phyloP scores from a whole-genome alignment of 257 asterid species.

The Capsicum pubescens region DNA sequence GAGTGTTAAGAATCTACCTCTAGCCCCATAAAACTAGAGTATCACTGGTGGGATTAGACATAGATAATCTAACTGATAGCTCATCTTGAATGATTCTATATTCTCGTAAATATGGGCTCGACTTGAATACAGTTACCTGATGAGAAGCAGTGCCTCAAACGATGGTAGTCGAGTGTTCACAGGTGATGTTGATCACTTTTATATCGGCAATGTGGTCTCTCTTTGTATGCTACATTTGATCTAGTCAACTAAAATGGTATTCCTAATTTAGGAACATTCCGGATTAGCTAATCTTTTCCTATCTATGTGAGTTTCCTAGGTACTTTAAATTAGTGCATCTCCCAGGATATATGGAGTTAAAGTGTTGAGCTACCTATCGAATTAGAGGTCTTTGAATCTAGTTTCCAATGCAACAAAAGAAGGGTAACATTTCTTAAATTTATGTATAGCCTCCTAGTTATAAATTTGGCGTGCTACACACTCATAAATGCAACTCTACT shows the following conservation, averaged over 20 bases:
- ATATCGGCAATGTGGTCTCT: background rate
- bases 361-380: background rate
- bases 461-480: background rate
- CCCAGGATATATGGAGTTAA: background rate
- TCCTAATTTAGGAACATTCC: background rate
- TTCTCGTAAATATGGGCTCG: slow-evolving; percentile 2
- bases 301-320: background rate
- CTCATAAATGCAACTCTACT: background rate
- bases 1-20: background rate
- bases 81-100: background rate
- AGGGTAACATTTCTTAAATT: background rate
- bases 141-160: background rate
- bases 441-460: background rate
- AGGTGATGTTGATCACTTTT: background rate
- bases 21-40: background rate
- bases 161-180: background rate
- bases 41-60: background rate
- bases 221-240: background rate
- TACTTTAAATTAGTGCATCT: background rate
- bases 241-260: slow-evolving; percentile 1
- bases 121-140: slow-evolving; percentile 15
- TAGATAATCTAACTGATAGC: background rate
- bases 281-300: background rate
- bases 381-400: background rate
- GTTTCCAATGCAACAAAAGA: background rate